phyloP scores from a whole-genome alignment of 345 rosid species.

The Bruguiera gymnorhiza region DNA sequence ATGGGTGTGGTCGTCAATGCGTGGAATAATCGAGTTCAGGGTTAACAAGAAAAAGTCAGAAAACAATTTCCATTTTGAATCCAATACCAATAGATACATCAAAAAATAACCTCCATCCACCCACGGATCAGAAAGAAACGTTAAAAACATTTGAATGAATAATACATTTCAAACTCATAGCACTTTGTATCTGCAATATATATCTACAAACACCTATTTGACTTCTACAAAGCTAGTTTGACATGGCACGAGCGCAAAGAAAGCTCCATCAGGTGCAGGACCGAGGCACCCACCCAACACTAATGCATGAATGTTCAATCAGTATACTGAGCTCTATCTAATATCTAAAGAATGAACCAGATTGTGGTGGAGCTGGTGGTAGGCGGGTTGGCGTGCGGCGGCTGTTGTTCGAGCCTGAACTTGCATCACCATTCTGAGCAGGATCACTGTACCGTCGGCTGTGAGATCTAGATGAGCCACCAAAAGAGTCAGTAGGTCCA shows the following conservation, averaged over 20 bases:
- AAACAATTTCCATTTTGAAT: slow-evolving; percentile 2
- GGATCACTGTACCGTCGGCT: slow-evolving; percentile 47
- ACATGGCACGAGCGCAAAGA: slow-evolving; percentile 9
- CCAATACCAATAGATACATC: slow-evolving; percentile 9
- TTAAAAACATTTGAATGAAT: background rate
- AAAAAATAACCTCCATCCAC: background rate
- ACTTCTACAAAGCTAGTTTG: slow-evolving; percentile 15
- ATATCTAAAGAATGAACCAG: slow-evolving; percentile 33
- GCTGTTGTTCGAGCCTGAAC: slow-evolving; percentile 48
- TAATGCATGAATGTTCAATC: slow-evolving; percentile 25
- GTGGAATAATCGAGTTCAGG: too few species aligned
- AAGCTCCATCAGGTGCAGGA: slow-evolving; percentile 6
- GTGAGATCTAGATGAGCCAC: slow-evolving; percentile 44
- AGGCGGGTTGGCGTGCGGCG: slow-evolving; percentile 74
- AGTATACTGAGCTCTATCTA: slow-evolving; percentile 2
- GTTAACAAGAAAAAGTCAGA: background rate
- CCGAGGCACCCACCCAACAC: slow-evolving; percentile 7
- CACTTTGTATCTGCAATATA: slow-evolving; percentile 11
- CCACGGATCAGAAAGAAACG: background rate
- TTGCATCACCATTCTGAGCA: slow-evolving; percentile 67
- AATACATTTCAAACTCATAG: slow-evolving; percentile 13
- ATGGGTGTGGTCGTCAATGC: too few species aligned
- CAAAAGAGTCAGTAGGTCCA: slow-evolving; percentile 37
- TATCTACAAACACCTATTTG: slow-evolving; percentile 20
- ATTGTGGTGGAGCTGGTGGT: slow-evolving; percentile 87